Percentiles rank a stretch among this genome's conserved stretches.
Conservation (phyloP, 2,329 filamentous ascomycete species). For the Epicoccum nigrum region DNA sequence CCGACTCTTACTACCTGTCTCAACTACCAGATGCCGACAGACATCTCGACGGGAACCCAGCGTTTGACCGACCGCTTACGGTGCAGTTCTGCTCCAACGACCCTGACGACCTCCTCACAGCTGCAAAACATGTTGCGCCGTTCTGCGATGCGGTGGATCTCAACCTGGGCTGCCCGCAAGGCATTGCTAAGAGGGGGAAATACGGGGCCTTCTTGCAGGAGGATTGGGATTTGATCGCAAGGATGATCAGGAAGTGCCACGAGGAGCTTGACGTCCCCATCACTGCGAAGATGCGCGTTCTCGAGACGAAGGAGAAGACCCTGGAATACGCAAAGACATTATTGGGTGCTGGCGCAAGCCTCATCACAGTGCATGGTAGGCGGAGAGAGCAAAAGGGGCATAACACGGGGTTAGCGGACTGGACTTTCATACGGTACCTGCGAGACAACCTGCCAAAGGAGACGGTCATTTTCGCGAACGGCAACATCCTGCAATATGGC, state of each 20-base stretch:
- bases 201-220: slow-evolving; percentile 97
- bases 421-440: slow-evolving; percentile 81
- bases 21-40: slow-evolving; percentile 35
- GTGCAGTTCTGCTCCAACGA: slow-evolving; percentile 97
- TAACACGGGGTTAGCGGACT: slow-evolving; percentile 90
- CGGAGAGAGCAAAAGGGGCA: slow-evolving; percentile 93
- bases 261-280: slow-evolving; percentile 79
- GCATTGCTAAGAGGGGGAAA: slow-evolving; percentile 86
- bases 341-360: slow-evolving; percentile 84
- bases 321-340: slow-evolving; percentile 89
- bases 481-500: slow-evolving; percentile 81
- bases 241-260: slow-evolving; percentile 84
- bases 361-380: slow-evolving; percentile 90
- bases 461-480: slow-evolving; percentile 95
- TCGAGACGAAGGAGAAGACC: slow-evolving; percentile 85
- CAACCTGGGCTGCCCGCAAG: slow-evolving; percentile 95
- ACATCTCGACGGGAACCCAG: slow-evolving; percentile 81
- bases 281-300: slow-evolving; percentile 91
- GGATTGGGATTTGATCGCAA: slow-evolving; percentile 80
- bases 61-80: slow-evolving; percentile 84
- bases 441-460: slow-evolving; percentile 82
- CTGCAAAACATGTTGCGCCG: slow-evolving; percentile 78
- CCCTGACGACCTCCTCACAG: slow-evolving; percentile 76
- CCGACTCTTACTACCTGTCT: slow-evolving; percentile 44
- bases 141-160: slow-evolving; percentile 95